A percentile compares a stretch with the other conserved stretches of the same genome.
These are phyloP conservation scores for Cystobasidium onofrii DNA, from an alignment of 768 basidiomycete genomes.

Conservation along the genomic window DNA sequence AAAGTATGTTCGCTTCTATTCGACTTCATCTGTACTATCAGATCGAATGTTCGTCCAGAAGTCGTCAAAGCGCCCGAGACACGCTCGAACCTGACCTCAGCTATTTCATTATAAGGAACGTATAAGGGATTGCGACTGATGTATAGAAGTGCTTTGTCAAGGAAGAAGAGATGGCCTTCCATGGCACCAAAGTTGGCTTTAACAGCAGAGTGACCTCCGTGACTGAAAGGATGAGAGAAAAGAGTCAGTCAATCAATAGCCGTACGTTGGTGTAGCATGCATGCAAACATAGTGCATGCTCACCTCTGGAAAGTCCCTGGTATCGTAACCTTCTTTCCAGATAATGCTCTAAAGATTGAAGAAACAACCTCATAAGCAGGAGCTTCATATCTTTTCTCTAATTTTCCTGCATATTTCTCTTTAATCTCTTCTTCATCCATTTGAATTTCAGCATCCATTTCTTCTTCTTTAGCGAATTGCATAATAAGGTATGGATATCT, in stretches of 20 bases:
- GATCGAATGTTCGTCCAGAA: constrained; percentile 84
- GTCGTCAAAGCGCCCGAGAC: constrained; percentile 71
- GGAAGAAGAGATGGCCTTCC: constrained; percentile 93
- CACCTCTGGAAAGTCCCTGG: constrained; percentile 79
- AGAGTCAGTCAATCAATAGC: neutral
- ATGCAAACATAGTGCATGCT: constrained; percentile 36
- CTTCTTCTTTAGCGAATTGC: constrained; percentile 95
- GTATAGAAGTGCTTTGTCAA: constrained; percentile 96
- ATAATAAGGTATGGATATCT: constrained; percentile 95
- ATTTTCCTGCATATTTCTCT: constrained; percentile 57
- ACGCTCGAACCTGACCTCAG: constrained; percentile 80
- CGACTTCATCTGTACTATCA: constrained; percentile 75
- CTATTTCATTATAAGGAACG: constrained; percentile 79
- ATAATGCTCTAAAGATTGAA: constrained; percentile 79
- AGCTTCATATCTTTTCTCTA: constrained; percentile 89
- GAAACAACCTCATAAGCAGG: constrained; percentile 94
- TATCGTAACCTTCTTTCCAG: constrained; percentile 83
- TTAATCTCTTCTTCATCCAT: constrained; percentile 61
- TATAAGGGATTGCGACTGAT: constrained; percentile 90
- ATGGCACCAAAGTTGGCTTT: constrained; percentile 96
- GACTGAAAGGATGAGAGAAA: constrained; percentile 50
- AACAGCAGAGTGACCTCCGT: constrained; percentile 83
- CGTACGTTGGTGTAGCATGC: neutral
- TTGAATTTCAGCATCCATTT: constrained; percentile 89
- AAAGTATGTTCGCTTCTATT: constrained; percentile 63